A percentile compares a stretch with the other conserved stretches of the same genome.
phyloP scores from a whole-genome alignment of 495 filamentous ascomycete genomes.

The Daldinia caldariorum region DNA sequence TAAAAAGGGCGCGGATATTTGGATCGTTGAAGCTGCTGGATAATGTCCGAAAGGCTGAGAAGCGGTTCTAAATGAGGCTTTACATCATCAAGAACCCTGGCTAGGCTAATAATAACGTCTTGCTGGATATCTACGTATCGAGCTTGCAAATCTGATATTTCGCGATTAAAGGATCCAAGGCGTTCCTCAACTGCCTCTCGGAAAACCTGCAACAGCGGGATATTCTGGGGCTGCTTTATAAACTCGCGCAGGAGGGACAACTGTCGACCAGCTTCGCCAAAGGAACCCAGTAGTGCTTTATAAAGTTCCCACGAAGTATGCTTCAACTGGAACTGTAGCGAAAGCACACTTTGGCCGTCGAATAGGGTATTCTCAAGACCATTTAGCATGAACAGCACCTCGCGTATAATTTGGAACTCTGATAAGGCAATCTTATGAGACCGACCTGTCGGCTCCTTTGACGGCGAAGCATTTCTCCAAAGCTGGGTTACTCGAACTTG shows the following conservation, averaged over 20 bases:
- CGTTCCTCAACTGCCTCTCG: conserved; percentile 56
- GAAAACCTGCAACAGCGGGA: conserved; percentile 62
- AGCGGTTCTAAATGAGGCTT: conserved; percentile 64
- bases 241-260: conserved; percentile 53
- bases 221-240: conserved; percentile 45
- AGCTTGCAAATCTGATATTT: conserved; percentile 57
- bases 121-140: conserved; percentile 55
- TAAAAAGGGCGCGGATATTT: conserved; percentile 59
- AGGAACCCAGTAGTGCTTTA: conserved; percentile 52
- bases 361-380: conserved; percentile 82
- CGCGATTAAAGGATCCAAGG: conserved; percentile 55
- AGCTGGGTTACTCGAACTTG: conserved; percentile 69
- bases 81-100: conserved; percentile 70
- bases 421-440: conserved; percentile 64
- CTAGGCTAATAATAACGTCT: conserved; percentile 64
- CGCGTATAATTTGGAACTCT: conserved; percentile 78
- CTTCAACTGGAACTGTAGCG: conserved; percentile 50
- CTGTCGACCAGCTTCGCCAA: conserved; percentile 53
- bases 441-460: conserved; percentile 47
- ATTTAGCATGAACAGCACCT: conserved; percentile 84
- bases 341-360: conserved; percentile 51
- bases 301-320: conserved; percentile 55
- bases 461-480: conserved; percentile 61
- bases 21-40: conserved; percentile 52
- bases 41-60: conserved; percentile 60